phyloP scores from a whole-genome alignment of 73 alveolate species.

The Tetrahymena borealis region DNA sequence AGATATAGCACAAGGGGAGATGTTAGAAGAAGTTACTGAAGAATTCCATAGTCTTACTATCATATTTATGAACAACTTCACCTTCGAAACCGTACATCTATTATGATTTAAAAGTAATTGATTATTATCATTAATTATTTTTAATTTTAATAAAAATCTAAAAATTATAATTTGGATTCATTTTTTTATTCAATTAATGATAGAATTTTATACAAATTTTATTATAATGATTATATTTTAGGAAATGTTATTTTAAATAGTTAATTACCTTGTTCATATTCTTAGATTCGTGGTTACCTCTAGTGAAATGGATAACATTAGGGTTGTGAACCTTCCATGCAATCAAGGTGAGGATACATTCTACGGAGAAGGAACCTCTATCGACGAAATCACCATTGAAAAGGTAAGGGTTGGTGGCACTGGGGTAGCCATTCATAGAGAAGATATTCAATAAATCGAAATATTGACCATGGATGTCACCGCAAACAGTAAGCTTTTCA shows the following conservation, averaged over 20 bases:
- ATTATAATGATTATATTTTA: background rate
- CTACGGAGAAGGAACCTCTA: constrained; percentile 96
- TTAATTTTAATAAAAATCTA: background rate
- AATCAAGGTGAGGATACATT: constrained; percentile 77
- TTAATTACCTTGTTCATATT: constrained; percentile 60
- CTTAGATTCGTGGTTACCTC: constrained; percentile 96
- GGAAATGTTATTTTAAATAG: background rate
- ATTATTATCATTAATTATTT: background rate
- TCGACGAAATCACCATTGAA: constrained; percentile 98
- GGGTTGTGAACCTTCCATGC: constrained; percentile 95
- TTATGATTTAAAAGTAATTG: constrained; percentile 7
- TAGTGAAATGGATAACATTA: constrained; percentile 80
- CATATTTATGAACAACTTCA: constrained; percentile 92
- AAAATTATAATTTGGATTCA: background rate
- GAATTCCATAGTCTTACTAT: constrained; percentile 67
- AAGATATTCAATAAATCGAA: constrained; percentile 88
- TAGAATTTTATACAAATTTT: background rate
- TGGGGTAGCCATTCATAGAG: constrained; percentile 89
- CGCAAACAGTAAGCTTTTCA: constrained; percentile 89
- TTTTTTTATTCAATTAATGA: background rate
- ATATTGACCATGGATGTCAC: constrained; percentile 97
- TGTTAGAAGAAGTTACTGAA: constrained; percentile 74
- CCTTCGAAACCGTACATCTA: constrained; percentile 93
- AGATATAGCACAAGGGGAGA: constrained; percentile 87
- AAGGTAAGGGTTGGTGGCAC: constrained; percentile 85